Evolutionary conservation across 2,329 filamentous ascomycete species (phyloP).

Genomic region (Venturia carpophila): DNA sequence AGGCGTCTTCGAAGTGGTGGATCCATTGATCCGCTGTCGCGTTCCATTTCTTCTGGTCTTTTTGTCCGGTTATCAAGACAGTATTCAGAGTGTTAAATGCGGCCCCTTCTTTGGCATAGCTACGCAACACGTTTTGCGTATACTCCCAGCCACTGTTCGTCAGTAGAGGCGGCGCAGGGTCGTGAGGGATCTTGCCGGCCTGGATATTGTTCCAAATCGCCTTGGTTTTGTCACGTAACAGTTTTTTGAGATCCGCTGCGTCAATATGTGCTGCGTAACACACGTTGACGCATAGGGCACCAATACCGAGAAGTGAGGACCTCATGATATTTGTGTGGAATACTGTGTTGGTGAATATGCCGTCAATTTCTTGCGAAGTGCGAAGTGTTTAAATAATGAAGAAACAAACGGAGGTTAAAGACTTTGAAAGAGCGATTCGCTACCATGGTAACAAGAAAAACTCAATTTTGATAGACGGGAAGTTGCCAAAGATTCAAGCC

Average conservation of each 20-base stretch:
- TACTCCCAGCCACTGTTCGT: not conserved
- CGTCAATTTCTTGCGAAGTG: not conserved
- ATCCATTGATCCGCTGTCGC: not conserved
- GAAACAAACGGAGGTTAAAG: no score
- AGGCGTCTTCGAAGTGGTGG: not conserved
- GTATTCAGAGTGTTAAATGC: not conserved
- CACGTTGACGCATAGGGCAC: not conserved
- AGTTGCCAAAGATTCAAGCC: no score
- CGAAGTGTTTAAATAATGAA: not conserved
- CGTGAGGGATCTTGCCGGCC: not conserved
- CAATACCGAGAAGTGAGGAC: not conserved
- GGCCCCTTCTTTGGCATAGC: not conserved
- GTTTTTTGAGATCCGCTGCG: not conserved
- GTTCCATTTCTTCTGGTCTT: not conserved
- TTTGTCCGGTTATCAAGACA: not conserved
- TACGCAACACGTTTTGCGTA: not conserved
- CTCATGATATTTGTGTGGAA: not conserved
- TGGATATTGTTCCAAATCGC: not conserved
- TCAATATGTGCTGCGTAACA: not conserved
- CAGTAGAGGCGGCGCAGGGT: not conserved
- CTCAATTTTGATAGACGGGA: no score
- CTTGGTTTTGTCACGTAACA: not conserved
- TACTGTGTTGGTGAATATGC: not conserved
- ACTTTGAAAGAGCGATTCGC: no score
- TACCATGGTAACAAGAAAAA: no score